phyloP scores from a whole-genome alignment of 495 filamentous ascomycete genomes.

The Penicillium egyptiacum region DNA sequence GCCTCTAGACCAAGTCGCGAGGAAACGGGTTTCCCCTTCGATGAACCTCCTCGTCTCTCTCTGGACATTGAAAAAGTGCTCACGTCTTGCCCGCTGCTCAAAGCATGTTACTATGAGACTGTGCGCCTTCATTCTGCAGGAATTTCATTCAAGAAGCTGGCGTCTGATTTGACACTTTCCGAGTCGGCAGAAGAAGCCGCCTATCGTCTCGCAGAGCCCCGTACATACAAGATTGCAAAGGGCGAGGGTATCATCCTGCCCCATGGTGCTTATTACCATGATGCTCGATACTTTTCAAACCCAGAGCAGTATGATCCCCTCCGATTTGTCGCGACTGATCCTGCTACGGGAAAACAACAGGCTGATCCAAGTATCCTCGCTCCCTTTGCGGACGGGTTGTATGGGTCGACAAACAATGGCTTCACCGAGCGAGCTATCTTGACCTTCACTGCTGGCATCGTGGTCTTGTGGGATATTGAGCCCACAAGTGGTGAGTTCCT shows the following conservation, averaged over 20 bases:
- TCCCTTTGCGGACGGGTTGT: conserved; percentile 48
- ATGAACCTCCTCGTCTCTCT: conserved; percentile 50
- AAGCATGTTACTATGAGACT: conserved; percentile 55
- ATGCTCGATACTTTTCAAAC: conserved; percentile 49
- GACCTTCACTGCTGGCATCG: conserved; percentile 46
- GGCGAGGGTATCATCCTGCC: conserved; percentile 51
- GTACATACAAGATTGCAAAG: conserved; percentile 47
- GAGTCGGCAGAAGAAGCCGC: conserved; percentile 44
- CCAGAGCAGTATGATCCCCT: conserved; percentile 53
- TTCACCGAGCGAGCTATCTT: conserved; percentile 54
- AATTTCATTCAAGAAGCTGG: conserved; percentile 44
- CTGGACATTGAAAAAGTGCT: conserved; percentile 48
- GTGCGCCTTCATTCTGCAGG: conserved; percentile 53
- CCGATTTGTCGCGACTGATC: conserved; percentile 48
- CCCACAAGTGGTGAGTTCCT: conserved; percentile 33
- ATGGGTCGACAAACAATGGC: conserved; percentile 47
- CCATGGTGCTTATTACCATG: conserved; percentile 50
- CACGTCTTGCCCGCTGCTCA: conserved; percentile 51
- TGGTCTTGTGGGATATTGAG: conserved; percentile 54
- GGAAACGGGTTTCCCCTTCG: conserved; percentile 52
- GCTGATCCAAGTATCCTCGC: conserved; percentile 33
- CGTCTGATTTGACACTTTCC: conserved; percentile 44
- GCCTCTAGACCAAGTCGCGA: conserved; percentile 43
- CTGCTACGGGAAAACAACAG: conserved; percentile 31
- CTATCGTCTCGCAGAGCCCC: conserved; percentile 26